These are phyloP conservation scores for Phaeosphaeria sp. DNA, from an alignment of 2,329 filamentous ascomycete genomes.

Conservation along the genomic window DNA sequence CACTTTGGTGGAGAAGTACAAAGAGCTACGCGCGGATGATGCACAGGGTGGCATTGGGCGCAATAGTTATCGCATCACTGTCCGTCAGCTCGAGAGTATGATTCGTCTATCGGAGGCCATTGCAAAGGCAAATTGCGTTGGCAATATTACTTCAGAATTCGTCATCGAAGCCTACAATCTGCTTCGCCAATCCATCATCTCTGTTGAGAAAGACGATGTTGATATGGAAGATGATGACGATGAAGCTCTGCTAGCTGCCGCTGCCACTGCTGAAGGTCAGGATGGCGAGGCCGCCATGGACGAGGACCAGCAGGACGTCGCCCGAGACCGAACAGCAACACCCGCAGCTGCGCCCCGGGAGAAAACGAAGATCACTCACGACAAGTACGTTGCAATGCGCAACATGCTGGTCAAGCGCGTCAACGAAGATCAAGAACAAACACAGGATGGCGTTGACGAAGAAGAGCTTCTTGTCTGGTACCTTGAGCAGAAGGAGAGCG, in stretches of 20 bases:
- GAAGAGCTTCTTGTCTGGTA: slow-evolving; percentile 88
- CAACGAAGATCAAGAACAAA: slow-evolving; percentile 77
- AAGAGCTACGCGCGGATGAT: slow-evolving; percentile 91
- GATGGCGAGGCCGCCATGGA: slow-evolving; percentile 50
- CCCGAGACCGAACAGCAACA: slow-evolving; percentile 41
- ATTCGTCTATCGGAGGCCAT: slow-evolving; percentile 98
- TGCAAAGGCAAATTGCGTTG: slow-evolving; percentile 94
- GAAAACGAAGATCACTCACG: slow-evolving; percentile 91
- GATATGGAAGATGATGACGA: slow-evolving; percentile 87
- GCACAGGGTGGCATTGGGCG: slow-evolving; percentile 91
- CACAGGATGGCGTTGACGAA: slow-evolving; percentile 83
- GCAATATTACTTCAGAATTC: slow-evolving; percentile 83
- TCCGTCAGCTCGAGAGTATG: slow-evolving; percentile 93
- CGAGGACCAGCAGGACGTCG: slow-evolving; percentile 42
- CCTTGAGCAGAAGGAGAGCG: slow-evolving; percentile 85
- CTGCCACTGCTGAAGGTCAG: slow-evolving; percentile 56
- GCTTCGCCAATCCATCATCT: slow-evolving; percentile 92
- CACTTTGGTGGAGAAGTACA: slow-evolving; percentile 89
- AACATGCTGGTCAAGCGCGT: slow-evolving; percentile 84
- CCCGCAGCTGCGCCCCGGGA: slow-evolving; percentile 51
- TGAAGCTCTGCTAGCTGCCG: slow-evolving; percentile 59
- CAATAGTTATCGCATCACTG: slow-evolving; percentile 97
- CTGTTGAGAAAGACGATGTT: slow-evolving; percentile 95
- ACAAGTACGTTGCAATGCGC: slow-evolving; percentile 91
- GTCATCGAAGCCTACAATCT: slow-evolving; percentile 92